These are phyloP conservation scores for Kalmusia sp. DNA, from an alignment of 2,329 filamentous ascomycete genomes.

Conservation along the genomic window DNA sequence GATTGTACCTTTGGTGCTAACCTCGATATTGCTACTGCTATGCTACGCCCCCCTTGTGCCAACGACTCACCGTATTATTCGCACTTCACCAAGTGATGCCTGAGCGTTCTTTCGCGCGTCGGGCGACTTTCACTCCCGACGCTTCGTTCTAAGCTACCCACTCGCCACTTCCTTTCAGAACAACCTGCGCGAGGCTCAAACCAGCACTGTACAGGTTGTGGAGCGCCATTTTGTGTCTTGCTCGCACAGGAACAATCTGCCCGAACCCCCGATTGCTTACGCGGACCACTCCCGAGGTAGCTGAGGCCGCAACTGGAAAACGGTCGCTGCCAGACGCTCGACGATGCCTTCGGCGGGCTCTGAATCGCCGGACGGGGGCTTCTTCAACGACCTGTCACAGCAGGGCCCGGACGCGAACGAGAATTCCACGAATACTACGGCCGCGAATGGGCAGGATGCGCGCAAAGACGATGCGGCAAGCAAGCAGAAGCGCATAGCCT, in stretches of 20 bases:
- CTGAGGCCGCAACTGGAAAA: conserved; percentile 9
- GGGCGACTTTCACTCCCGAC: not conserved
- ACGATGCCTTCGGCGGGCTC: conserved; percentile 39
- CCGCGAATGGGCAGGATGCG: conserved; percentile 50
- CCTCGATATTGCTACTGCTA: conserved; percentile 2
- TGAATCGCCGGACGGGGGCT: conserved; percentile 53
- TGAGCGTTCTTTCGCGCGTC: conserved; percentile 3
- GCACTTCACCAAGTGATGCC: conserved; percentile 11
- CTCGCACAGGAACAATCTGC: not conserved
- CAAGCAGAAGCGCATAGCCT: conserved; percentile 84
- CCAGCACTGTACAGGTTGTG: not conserved
- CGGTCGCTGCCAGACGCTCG: conserved; percentile 14
- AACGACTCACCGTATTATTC: conserved; percentile 3
- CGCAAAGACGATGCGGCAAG: conserved; percentile 51
- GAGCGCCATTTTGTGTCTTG: not conserved
- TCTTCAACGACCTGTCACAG: conserved; percentile 65
- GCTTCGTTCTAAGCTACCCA: not conserved
- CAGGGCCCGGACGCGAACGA: conserved; percentile 37
- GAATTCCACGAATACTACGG: conserved; percentile 43
- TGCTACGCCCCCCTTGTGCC: conserved; percentile 8
- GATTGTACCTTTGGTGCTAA: not conserved
- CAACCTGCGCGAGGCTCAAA: not conserved
- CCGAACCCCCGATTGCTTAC: conserved; percentile 25
- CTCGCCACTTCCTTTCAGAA: not conserved
- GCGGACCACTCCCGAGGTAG: conserved; percentile 17